Evolutionary conservation across 352 stramenopile species (phyloP).

Genomic region (Phytophthora ohioensis): DNA sequence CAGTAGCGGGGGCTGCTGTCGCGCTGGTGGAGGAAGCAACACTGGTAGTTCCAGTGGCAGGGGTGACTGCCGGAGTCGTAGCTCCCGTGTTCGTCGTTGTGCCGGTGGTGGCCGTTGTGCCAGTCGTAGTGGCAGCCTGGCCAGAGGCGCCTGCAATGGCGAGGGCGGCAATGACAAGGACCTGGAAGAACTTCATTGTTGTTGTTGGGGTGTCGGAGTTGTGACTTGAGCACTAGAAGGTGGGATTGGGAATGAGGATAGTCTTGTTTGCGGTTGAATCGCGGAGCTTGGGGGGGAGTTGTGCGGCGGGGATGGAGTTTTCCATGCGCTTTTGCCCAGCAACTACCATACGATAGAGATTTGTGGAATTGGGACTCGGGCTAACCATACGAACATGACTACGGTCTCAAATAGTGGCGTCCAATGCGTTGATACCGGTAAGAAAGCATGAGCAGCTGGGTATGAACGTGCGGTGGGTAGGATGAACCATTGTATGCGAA

Average conservation of each 20-base stretch:
- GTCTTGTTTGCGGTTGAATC: background rate
- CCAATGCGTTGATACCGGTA: too few relatives aligned
- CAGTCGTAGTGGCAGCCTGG: conserved; percentile 17
- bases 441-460: too few relatives aligned
- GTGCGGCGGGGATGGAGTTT: background rate
- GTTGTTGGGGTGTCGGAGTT: background rate
- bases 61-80: conserved; percentile 10
- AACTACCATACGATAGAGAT: background rate
- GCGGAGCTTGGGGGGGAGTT: background rate
- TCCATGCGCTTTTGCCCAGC: too few relatives aligned
- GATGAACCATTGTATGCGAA: too few relatives aligned
- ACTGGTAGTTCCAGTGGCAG: conserved; percentile 11
- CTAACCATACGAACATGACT: background rate
- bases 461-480: too few relatives aligned
- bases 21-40: background rate
- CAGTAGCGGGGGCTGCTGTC: background rate
- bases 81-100: conserved; percentile 3
- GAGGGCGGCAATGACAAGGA: conserved; percentile 36
- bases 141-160: conserved; percentile 28
- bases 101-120: conserved; percentile 1
- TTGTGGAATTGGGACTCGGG: background rate
- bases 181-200: conserved; percentile 29
- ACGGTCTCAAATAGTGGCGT: background rate
- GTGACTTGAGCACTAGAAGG: background rate
- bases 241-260: background rate